Conservation (phyloP, 2,329 filamentous ascomycete genomes). For the Fusarium oligoseptatum region DNA sequence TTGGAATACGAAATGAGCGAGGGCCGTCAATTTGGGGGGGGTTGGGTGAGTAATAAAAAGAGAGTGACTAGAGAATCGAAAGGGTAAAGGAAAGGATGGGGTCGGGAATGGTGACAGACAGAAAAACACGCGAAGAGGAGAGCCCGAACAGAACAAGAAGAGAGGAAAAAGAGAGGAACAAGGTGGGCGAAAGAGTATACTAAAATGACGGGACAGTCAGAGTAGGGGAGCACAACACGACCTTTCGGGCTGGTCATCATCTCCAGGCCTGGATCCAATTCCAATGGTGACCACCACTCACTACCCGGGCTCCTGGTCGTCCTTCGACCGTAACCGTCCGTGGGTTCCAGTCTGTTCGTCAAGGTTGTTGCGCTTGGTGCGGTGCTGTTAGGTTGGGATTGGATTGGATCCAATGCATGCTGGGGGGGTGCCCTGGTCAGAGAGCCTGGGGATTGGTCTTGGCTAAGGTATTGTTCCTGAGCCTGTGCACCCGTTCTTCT, state of each 20-base stretch:
- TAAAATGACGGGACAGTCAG: constrained; percentile 33
- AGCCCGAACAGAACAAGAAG: constrained; percentile 30
- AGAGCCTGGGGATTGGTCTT: not conserved
- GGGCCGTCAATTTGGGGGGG: constrained; percentile 8
- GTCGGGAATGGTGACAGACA: constrained; percentile 19
- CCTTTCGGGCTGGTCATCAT: constrained; percentile 15
- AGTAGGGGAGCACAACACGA: constrained; percentile 16
- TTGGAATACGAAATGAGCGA: constrained; percentile 24
- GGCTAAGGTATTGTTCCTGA: constrained; percentile 8
- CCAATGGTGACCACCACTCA: not conserved
- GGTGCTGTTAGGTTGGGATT: constrained; percentile 4
- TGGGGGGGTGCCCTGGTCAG: constrained; percentile 18
- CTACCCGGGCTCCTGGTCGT: constrained; percentile 11
- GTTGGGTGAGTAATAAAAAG: constrained; percentile 7
- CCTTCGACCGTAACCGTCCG: constrained; percentile 1
- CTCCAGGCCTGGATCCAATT: constrained; percentile 17
- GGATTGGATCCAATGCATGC: not conserved
- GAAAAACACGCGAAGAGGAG: constrained; percentile 10
- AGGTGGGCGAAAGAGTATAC: constrained; percentile 40
- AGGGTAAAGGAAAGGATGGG: constrained; percentile 34
- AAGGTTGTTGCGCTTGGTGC: constrained; percentile 29
- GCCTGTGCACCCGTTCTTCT: constrained; percentile 6
- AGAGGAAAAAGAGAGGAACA: constrained; percentile 20
- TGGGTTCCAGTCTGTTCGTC: constrained; percentile 22
- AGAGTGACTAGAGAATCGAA: constrained; percentile 26